Evolutionary conservation across 2,329 filamentous ascomycete genomes (phyloP), one percentile per base, ranked within the genome.

Genomic region (Myriosclerotinia duriaeana): DNA sequence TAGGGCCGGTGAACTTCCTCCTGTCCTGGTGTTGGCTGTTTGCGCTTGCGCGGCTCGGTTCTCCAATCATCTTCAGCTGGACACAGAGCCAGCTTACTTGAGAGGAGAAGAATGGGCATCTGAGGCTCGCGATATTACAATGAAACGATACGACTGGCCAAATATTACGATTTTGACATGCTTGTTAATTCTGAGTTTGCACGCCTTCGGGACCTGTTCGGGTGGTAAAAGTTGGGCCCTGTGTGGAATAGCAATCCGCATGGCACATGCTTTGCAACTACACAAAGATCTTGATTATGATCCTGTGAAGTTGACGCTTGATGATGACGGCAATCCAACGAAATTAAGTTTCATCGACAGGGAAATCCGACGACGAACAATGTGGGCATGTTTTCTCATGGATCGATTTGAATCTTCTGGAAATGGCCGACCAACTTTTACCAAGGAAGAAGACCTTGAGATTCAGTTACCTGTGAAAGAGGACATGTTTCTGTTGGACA

Each of bases 321-420:
- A 50, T 22, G 46, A 61, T n/a, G 30, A 22, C 5, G 63, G 63
- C 53, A 83, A 84, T 26, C 82, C 84, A 15, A 83, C 84, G 2
- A 86, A 89, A 69, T 84, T 95, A 63, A 97, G 92, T 75, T 95
- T 95, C 72, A 92, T 93, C 20, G 95, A 98, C 77, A 89, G 92
- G 38, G 95, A 99, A 77, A 97, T 98, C 64, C 86, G 95, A 68
- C 83, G 95, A 71, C 86, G 95, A 66, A 95, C 93, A 2, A 98
- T 99, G 94, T 99, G 95, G 95, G 91, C 93, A 15, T 98, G 94
- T 76, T 97, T 97, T 74, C 78, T 97, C 66, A 97, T 98, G 93
- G 95, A 99, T 76, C 88, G 94, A 0, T 97, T 97, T 81, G 97
- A 96, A 78, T 97, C 94, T 0, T 97, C 93, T 1, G 94, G 95